Evolutionary conservation across 805 yeast species (phyloP), one percentile per base, ranked within the genome.

Genomic region (Candida insectorum): DNA sequence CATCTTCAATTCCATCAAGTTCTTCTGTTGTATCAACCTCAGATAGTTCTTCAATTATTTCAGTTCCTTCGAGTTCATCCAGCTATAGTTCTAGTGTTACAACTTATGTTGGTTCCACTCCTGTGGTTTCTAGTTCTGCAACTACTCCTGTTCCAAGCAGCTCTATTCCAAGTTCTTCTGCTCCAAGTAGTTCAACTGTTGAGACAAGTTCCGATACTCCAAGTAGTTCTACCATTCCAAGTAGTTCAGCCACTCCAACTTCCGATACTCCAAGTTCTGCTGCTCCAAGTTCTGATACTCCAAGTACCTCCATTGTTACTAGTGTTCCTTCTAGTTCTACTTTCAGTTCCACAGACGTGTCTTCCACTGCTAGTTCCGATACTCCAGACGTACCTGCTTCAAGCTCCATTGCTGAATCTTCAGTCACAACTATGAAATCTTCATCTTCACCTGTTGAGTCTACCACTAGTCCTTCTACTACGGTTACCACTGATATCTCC

Each of bases 401-500:
- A n/a, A n/a, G n/a, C n/a, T n/a, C n/a, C n/a, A n/a, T n/a, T n/a
- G n/a, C n/a, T 12, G 26, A 6, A 9, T 24, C 26, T 12, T 12
- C 26, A n/a, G 6, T 17, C 31, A 14, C n/a, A 25, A 33, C n/a
- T n/a, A n/a, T n/a, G n/a, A n/a, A n/a, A n/a, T 5, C 10, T 16
- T 26, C n/a, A 24, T 18, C 27, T 13, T 9, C 34, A 16, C 26
- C 29, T 15, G 30, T 15, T 17, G 34, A 14, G 14, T 16, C 34
- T 15, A n/a, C 33, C n/a, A 28, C 43, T 12, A 27, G 49, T 13
- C 45, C 42, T 12, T 38, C 48, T 4, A 54, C 61, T 5, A 58
- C 59, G 41, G 43, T 49, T 16, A 54, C 58, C 12, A 38, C 37
- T 4, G 49, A 38, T 18, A n/a, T n/a, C n/a, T n/a, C n/a, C n/a